A percentile compares a stretch with the other conserved stretches of the same genome.
Conservation (phyloP, 148 eudicot genomes). For the Camellia sinensis region DNA sequence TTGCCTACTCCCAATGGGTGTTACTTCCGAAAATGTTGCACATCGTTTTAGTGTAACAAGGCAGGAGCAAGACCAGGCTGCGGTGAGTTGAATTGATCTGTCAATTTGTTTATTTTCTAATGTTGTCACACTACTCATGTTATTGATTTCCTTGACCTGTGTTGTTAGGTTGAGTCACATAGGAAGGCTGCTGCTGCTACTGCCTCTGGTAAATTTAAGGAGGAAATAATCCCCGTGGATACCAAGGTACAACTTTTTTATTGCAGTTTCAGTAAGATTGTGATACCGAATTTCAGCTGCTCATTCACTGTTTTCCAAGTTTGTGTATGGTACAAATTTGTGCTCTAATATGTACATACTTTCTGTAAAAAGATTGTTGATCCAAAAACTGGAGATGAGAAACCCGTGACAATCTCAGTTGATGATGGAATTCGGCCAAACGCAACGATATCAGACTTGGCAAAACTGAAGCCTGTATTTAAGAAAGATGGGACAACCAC, state of each 20-base stretch:
- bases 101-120: not conserved
- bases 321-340: not conserved
- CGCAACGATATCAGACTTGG: conserved; percentile 59
- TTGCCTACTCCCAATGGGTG: conserved; percentile 98
- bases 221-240: conserved; percentile 77
- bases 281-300: not conserved
- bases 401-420: conserved; percentile 64
- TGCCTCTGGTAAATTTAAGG: conserved; percentile 87
- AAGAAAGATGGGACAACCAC: conserved; percentile 94
- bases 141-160: conserved; percentile 11
- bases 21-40: conserved; percentile 97
- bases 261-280: not conserved
- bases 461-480: conserved; percentile 83
- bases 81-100: conserved; percentile 51
- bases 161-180: conserved; percentile 89
- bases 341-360: not conserved
- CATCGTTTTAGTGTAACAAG: conserved; percentile 81
- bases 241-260: conserved; percentile 56
- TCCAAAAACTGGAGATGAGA: conserved; percentile 96
- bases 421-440: conserved; percentile 94
- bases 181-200: conserved; percentile 96
- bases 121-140: not conserved
- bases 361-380: conserved; percentile 65
- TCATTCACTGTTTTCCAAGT: not conserved
- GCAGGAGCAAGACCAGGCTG: conserved; percentile 96